A percentile compares a stretch with the other conserved stretches of the same genome.
phyloP scores from a whole-genome alignment of 2,329 filamentous ascomycete species.

The Cladosporium sp. region DNA sequence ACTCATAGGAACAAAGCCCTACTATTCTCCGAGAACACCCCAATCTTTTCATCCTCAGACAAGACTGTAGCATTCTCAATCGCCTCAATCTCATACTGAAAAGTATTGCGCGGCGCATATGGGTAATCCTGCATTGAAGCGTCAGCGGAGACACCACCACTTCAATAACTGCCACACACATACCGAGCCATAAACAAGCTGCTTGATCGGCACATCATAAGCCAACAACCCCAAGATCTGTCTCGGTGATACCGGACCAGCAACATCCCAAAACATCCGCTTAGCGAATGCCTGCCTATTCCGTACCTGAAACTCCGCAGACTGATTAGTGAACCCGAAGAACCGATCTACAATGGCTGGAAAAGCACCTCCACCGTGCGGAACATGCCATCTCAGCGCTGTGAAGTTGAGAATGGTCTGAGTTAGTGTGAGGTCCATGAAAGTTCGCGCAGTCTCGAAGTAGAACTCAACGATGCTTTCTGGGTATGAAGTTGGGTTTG shows the following conservation, averaged over 20 bases:
- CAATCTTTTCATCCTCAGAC: slow-evolving; percentile 9
- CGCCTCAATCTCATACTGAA: slow-evolving; percentile 10
- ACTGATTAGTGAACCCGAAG: slow-evolving; percentile 28
- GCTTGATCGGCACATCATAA: slow-evolving; percentile 27
- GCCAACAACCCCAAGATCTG: slow-evolving; percentile 34
- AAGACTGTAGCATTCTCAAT: slow-evolving; percentile 13
- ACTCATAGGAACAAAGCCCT: not conserved
- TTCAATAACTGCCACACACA: slow-evolving; percentile 1
- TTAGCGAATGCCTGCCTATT: slow-evolving; percentile 16
- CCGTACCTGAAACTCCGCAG: slow-evolving; percentile 21
- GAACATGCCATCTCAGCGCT: slow-evolving; percentile 42
- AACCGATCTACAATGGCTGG: slow-evolving; percentile 40
- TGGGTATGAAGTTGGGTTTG: slow-evolving; percentile 28
- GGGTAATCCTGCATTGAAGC: slow-evolving; percentile 11
- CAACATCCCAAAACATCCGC: slow-evolving; percentile 29
- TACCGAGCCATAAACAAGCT: slow-evolving; percentile 36
- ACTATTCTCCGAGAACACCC: slow-evolving; percentile 8
- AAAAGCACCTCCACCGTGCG: slow-evolving; percentile 42
- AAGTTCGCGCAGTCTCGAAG: slow-evolving; percentile 46
- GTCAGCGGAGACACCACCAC: not conserved
- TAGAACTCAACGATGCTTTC: slow-evolving; percentile 44
- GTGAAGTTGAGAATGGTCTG: slow-evolving; percentile 42
- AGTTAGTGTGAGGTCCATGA: slow-evolving; percentile 43
- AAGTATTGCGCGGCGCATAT: slow-evolving; percentile 13
- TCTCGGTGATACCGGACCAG: slow-evolving; percentile 34